These are phyloP conservation scores for Geotrichum cucujoidarum DNA, from an alignment of 1,139 yeast genomes.

Conservation along the genomic window DNA sequence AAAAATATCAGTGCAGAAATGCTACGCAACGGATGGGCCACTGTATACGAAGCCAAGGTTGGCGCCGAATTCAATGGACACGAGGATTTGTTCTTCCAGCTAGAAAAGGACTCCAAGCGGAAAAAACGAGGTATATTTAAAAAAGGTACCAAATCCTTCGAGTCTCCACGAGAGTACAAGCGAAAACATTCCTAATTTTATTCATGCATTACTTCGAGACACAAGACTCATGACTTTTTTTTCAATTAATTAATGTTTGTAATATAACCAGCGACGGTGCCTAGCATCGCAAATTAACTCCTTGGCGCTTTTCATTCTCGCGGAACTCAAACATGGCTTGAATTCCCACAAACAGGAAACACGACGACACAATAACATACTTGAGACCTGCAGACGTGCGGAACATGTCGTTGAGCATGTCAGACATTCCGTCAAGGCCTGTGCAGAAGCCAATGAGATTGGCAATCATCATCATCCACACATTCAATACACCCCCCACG, in stretches of 20 bases:
- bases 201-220: background rate
- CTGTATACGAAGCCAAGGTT: conserved; percentile 75
- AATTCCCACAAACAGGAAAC: conserved; percentile 70
- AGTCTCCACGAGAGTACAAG: conserved; percentile 83
- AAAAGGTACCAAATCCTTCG: conserved; percentile 44
- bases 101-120: conserved; percentile 58
- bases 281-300: conserved; percentile 75
- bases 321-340: conserved; percentile 95
- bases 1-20: conserved; percentile 83
- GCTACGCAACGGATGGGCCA: conserved; percentile 76
- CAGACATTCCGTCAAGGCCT: conserved; percentile 76
- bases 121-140: conserved; percentile 66
- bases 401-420: conserved; percentile 65
- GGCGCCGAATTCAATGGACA: conserved; percentile 85
- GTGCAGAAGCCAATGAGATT: conserved; percentile 91
- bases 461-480: conserved; percentile 98
- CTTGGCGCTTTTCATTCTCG: conserved; percentile 77
- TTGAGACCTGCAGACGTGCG: conserved; percentile 64
- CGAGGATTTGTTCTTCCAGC: conserved; percentile 52
- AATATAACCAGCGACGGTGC: no score
- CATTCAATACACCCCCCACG: conserved; percentile 78
- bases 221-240: background rate
- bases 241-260: no score
- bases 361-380: conserved; percentile 56
- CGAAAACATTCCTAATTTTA: conserved; percentile 24